These are phyloP conservation scores for Starmerella etchellsii DNA, from an alignment of 805 yeast species.

Conservation along the genomic window DNA sequence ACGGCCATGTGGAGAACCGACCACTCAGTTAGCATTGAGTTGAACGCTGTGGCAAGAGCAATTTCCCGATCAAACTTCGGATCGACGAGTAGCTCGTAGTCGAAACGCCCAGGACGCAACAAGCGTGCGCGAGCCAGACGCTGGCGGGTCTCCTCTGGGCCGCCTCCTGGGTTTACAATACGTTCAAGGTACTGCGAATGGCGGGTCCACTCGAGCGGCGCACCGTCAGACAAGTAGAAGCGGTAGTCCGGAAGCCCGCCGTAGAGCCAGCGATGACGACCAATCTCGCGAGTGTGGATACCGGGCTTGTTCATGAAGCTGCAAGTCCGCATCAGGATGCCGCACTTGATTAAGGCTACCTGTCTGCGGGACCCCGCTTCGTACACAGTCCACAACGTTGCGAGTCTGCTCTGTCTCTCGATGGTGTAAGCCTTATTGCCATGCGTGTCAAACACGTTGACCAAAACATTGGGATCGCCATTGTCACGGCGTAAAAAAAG, in stretches of 20 bases:
- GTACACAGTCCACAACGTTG: slow-evolving; percentile 42
- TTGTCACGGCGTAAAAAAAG: slow-evolving; percentile 40
- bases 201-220: slow-evolving; percentile 44
- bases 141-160: slow-evolving; percentile 40
- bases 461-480: slow-evolving; percentile 33
- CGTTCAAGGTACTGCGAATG: slow-evolving; percentile 41
- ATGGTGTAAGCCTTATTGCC: slow-evolving; percentile 36
- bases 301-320: slow-evolving; percentile 23
- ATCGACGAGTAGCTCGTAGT: slow-evolving; percentile 45
- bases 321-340: slow-evolving; percentile 35
- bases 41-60: slow-evolving; percentile 47
- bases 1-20: slow-evolving; percentile 25
- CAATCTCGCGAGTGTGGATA: slow-evolving; percentile 32
- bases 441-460: slow-evolving; percentile 40
- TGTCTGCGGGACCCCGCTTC: slow-evolving; percentile 35
- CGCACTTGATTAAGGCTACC: slow-evolving; percentile 40
- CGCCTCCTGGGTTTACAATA: slow-evolving; percentile 43
- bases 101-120: slow-evolving; percentile 47
- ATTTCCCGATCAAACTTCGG: slow-evolving; percentile 37
- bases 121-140: slow-evolving; percentile 45
- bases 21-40: slow-evolving; percentile 55
- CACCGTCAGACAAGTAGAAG: slow-evolving; percentile 43
- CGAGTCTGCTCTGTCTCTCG: slow-evolving; percentile 37
- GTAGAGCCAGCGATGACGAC: slow-evolving; percentile 29
- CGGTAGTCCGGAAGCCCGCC: slow-evolving; percentile 32